Base-by-base conservation (phyloP, 495 filamentous ascomycete species). In the Xylaria sp. region DNA sequence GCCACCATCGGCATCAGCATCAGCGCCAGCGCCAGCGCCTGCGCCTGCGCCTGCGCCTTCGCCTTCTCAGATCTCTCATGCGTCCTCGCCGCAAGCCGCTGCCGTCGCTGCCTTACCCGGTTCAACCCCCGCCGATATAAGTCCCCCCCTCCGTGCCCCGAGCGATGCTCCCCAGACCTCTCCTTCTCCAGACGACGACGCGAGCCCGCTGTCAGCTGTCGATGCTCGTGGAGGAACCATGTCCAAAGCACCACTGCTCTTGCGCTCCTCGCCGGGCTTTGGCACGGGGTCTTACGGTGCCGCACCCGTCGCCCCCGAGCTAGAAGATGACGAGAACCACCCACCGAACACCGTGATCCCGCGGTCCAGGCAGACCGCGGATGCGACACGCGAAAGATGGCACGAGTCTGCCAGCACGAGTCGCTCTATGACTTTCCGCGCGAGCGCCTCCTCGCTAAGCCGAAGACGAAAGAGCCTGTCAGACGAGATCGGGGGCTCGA, bases 251-350 rank as follows among this genome's bases (percentile, higher is more conserved):
- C 86, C 82, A 52, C 84, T 89, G 41, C 78, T 89, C 59, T 80
- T 91, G 69, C 88, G 88, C 71, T 86, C 87, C 67, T 86, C 88
- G 70, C 86, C 88, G 61, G 87, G 87, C 21, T 84, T 86, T 77
- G 75, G 76, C 35, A 77, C 73, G 11, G 76, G 71, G 37, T 73
- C 72, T 44, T 73, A 77, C 33, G 75, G 73, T 35, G 65, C 75
- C 9, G 73, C 72, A 48, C 74, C 75, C 11, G 24, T 77, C 19
- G 61, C 67, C 33, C 75, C 65, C 14, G 72, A 72, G 40, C 62
- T 63, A 57, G 71, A 67, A 41, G 72, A 73, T 41, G 67, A 63
- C 12, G 66, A 50, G 53, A 71, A 75, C 24, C 40, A 55, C 37
- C 73, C 71, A n/a, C 52, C 26, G 8, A 29, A 72, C 26, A 52